Base-by-base conservation (phyloP, 352 stramenopile species). In the Phytophthora capsici region DNA sequence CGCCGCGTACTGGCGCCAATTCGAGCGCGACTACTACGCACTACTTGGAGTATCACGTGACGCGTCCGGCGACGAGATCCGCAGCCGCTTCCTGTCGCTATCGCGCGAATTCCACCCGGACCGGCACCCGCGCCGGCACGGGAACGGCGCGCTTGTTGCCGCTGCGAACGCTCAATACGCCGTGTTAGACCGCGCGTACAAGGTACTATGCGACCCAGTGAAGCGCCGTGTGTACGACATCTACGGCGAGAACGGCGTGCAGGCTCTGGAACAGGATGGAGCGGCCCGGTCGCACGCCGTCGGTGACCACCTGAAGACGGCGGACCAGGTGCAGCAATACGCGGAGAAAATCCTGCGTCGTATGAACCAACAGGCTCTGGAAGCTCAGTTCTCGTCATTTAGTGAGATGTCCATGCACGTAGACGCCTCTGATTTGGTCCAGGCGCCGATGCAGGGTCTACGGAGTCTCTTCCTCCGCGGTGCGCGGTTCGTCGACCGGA, bases 61-160 rank as follows among this genome's bases (percentile, higher is more conserved):
- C 48, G 89, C 86, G 8, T 69, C 67, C 0, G 57, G 62, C n/a
- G 79, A 88, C 32, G 82, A 90, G 53, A 86, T 97, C 44, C 83
- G 88, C 57, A 69, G 63, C 20, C 71, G 73, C 9, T 97, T 91
- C 71, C 56, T 90, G 47, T 66, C 71, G 38, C 72, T 95, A 3
- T 94, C 88, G 41, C 83, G 86, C 49, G 86, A 93, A 72, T 93
- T 95, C 65, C 89, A 97, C 55, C 89, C 89, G 17, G 89, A 97
- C 56, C 80, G 84, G 9, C 80, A 82, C 19, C 74, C 64, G 8
- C 54, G 65, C 10, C 57, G 65, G 10, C 34, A 64, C 22, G 69
- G 63, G 32, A 79, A 90, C 55, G 63, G 66, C 8, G 66, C 70
- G 66, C 74, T 91, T 14, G 69, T 89, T 22, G 80, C 78, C 16